These are phyloP conservation scores for Xylaria telfairii DNA, from an alignment of 495 filamentous ascomycete genomes.

Conservation along the genomic window DNA sequence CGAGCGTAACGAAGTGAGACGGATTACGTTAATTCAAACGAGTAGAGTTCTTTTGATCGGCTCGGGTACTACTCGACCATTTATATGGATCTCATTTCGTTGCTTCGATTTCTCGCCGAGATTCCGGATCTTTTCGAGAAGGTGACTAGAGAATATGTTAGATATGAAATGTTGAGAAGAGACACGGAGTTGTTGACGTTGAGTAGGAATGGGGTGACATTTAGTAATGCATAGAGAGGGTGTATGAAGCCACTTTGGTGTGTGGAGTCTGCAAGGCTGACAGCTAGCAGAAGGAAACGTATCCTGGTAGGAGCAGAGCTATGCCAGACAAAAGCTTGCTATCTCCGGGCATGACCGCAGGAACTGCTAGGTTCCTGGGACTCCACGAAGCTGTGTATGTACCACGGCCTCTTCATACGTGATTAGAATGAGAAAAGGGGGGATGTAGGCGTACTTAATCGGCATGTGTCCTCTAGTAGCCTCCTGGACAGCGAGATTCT, in stretches of 20 bases:
- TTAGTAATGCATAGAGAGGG: background rate
- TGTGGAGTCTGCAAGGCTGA: background rate
- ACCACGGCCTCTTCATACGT: background rate
- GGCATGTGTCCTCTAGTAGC: slow-evolving; percentile 61
- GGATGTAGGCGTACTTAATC: slow-evolving; percentile 58
- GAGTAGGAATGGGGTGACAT: background rate
- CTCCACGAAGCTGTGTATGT: slow-evolving; percentile 21
- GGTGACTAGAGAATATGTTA: slow-evolving; percentile 41
- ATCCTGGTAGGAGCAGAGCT: background rate
- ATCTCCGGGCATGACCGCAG: background rate
- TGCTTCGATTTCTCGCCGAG: slow-evolving; percentile 41
- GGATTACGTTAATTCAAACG: slow-evolving; percentile 27
- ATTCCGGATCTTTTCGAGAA: slow-evolving; percentile 52
- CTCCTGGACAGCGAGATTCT: slow-evolving; percentile 56
- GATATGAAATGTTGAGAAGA: slow-evolving; percentile 6
- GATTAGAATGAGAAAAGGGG: slow-evolving; percentile 33
- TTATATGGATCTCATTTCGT: slow-evolving; percentile 31
- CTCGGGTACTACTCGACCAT: slow-evolving; percentile 34
- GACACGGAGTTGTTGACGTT: background rate
- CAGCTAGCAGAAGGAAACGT: background rate
- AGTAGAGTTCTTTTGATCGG: slow-evolving; percentile 49
- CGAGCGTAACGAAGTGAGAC: background rate
- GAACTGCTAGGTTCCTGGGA: slow-evolving; percentile 10
- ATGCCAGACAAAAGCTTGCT: background rate
- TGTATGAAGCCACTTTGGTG: background rate